Conservation (phyloP, 2,329 filamentous ascomycete species). For the Lecanosticta acicola region DNA sequence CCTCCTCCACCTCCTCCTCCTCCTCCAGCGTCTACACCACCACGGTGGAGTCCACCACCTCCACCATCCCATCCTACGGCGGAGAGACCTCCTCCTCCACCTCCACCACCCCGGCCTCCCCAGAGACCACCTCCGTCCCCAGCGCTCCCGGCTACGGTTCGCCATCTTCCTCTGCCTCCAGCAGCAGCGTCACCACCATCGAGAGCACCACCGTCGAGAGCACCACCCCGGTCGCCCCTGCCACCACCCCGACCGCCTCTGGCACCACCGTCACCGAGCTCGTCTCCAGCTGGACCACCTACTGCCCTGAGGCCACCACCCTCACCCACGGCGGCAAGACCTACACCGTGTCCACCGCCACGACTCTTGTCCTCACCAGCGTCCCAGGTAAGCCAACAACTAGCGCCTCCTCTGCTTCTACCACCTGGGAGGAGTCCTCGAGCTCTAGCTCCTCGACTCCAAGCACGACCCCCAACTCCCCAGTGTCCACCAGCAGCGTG, state of each 20-base stretch:
- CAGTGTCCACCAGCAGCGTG: neutral
- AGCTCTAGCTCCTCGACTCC: neutral
- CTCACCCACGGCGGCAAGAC: slow-evolving; percentile 23
- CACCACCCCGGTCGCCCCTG: slow-evolving; percentile 1
- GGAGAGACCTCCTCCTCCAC: neutral
- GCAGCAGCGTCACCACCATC: slow-evolving; percentile 8
- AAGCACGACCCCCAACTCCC: neutral
- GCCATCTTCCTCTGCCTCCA: neutral
- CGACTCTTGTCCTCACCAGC: slow-evolving; percentile 7
- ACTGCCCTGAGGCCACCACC: slow-evolving; percentile 25
- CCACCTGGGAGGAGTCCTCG: neutral
- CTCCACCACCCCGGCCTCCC: neutral
- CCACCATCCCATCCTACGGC: neutral
- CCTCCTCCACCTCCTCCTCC: neutral
- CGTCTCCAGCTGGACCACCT: slow-evolving; percentile 21
- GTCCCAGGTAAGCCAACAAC: neutral
- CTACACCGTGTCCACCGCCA: slow-evolving; percentile 24
- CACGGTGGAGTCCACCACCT: neutral
- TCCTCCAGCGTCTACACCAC: neutral
- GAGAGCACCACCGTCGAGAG: slow-evolving; percentile 7
- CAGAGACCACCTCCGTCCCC: slow-evolving; percentile 10
- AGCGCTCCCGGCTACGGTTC: slow-evolving; percentile 20
- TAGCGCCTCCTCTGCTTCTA: neutral
- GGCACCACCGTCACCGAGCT: slow-evolving; percentile 18
- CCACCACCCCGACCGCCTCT: slow-evolving; percentile 1